Evolutionary conservation across 139 green algal species (phyloP).

Genomic region (Tetradesmus obliquus): DNA sequence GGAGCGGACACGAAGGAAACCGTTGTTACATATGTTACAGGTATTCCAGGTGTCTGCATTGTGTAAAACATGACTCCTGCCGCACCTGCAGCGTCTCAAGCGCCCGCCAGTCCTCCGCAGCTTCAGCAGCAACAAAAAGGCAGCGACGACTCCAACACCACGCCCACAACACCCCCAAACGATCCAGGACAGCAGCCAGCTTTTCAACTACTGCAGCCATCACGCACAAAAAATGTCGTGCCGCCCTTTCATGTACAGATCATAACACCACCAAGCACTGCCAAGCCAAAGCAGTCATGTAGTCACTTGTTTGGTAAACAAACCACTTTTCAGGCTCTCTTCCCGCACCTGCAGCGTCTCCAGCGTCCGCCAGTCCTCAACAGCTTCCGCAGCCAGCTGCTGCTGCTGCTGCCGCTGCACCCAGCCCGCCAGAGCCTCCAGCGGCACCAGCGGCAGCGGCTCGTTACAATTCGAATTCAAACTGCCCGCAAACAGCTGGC

Average conservation of each 20-base stretch:
- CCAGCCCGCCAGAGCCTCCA: constrained; percentile 8
- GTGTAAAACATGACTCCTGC: neutral
- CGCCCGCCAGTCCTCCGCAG: neutral
- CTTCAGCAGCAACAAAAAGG: neutral
- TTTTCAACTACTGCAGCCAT: no score
- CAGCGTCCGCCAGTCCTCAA: constrained; percentile 11
- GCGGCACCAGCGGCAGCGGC: constrained; percentile 19
- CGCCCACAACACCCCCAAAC: neutral
- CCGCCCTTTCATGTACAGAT: no score
- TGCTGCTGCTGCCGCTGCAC: constrained; percentile 4
- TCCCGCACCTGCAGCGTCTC: neutral
- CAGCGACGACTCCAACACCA: neutral
- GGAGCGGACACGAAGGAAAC: neutral
- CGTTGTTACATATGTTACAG: neutral
- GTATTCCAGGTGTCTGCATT: neutral
- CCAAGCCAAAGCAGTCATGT: no score
- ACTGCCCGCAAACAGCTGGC: constrained; percentile 27
- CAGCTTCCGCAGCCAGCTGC: neutral
- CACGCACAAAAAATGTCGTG: no score
- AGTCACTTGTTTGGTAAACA: no score
- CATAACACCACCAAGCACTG: no score
- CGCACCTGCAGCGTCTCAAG: neutral
- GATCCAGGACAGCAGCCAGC: neutral
- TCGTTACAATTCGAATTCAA: constrained; percentile 3
- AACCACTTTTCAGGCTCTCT: neutral